These are phyloP conservation scores for Microdochium nivale DNA, from an alignment of 2,329 filamentous ascomycete species.

Conservation along the genomic window DNA sequence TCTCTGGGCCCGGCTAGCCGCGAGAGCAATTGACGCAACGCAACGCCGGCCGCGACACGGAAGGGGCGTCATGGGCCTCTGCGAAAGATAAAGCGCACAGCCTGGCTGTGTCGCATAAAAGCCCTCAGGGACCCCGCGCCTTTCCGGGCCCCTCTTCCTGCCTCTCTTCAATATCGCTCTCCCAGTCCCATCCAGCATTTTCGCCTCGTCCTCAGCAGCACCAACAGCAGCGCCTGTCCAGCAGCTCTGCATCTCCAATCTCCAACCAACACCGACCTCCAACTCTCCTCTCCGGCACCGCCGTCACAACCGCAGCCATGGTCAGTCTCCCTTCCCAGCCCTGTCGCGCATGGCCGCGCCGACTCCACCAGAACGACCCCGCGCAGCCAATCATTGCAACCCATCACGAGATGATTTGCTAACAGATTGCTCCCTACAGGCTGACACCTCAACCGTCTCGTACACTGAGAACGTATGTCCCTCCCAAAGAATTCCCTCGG, in stretches of 20 bases:
- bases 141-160: neutral
- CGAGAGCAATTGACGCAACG: too few relatives aligned
- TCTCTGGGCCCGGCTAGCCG: neutral
- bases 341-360: neutral
- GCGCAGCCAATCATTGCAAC: constrained; percentile 20
- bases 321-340: neutral
- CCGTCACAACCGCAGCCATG: constrained; percentile 1
- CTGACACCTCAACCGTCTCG: constrained; percentile 26
- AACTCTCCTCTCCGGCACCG: neutral
- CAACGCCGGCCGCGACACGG: neutral
- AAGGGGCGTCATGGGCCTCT: neutral
- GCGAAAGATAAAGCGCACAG: neutral
- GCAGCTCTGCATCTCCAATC: neutral
- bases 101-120: neutral
- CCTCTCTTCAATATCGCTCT: neutral
- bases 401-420: constrained; percentile 23
- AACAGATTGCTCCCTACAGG: constrained; percentile 22
- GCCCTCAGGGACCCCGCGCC: neutral
- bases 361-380: constrained; percentile 1
- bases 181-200: neutral
- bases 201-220: neutral
- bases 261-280: neutral
- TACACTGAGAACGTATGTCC: constrained; percentile 22
- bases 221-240: neutral
- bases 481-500: neutral